phyloP scores from a whole-genome alignment of 2,329 filamentous ascomycete genomes.

The Trichoderma oligosporum region DNA sequence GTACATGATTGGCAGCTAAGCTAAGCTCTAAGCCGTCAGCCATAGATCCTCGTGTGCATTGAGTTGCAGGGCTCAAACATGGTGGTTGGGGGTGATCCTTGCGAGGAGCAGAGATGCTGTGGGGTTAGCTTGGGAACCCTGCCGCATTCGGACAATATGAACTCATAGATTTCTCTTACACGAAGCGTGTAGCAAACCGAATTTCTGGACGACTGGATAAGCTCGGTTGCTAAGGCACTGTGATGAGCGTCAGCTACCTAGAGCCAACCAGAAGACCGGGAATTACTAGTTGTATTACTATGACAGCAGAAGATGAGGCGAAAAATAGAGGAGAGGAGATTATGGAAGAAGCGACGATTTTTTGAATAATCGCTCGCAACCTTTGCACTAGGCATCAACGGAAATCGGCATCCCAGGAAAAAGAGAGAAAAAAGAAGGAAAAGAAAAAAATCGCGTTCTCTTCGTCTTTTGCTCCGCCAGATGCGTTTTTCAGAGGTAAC shows the following conservation, averaged over 20 bases:
- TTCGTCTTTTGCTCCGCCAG: background rate
- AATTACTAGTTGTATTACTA: constrained; percentile 12
- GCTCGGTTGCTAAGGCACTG: constrained; percentile 22
- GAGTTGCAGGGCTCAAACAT: background rate
- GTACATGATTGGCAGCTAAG: constrained; percentile 14
- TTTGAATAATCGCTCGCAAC: background rate
- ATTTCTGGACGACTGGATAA: constrained; percentile 26
- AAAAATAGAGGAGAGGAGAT: constrained; percentile 6
- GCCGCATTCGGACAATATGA: constrained; percentile 19
- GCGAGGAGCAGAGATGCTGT: constrained; percentile 15
- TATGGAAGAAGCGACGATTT: constrained; percentile 14
- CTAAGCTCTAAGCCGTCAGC: constrained; percentile 20
- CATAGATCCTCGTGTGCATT: constrained; percentile 20
- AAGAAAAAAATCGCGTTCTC: background rate
- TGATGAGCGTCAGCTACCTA: constrained; percentile 24
- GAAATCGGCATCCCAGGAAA: constrained; percentile 2
- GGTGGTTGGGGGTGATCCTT: constrained; percentile 6
- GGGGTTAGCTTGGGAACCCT: constrained; percentile 14
- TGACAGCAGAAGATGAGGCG: constrained; percentile 18
- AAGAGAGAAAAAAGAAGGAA: too few species aligned
- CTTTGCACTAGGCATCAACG: background rate
- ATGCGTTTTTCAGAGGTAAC: constrained; percentile 8
- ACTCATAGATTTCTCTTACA: constrained; percentile 37
- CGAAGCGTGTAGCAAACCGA: constrained; percentile 35
- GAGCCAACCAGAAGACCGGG: constrained; percentile 17